These are phyloP conservation scores for Cystobasidium onofrii DNA, from an alignment of 768 basidiomycete species.

Conservation along the genomic window DNA sequence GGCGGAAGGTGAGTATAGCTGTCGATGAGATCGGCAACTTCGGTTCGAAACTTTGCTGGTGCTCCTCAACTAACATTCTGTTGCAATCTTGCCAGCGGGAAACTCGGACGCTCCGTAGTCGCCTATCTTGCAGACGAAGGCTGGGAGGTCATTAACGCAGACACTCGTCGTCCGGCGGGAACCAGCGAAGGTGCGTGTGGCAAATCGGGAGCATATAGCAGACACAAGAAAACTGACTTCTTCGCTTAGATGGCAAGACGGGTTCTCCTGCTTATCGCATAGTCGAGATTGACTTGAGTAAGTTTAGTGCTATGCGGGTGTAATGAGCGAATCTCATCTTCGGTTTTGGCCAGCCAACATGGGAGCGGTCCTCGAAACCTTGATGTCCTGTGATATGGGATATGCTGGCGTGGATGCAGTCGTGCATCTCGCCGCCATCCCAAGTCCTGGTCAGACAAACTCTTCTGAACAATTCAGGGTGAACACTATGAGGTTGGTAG, in stretches of 20 bases:
- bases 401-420: conserved; percentile 39
- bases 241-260: conserved; percentile 15
- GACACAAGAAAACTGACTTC: not conserved
- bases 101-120: conserved; percentile 15
- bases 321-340: not conserved
- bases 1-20: conserved; percentile 12
- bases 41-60: not conserved
- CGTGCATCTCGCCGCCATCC: conserved; percentile 40
- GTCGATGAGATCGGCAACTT: not conserved
- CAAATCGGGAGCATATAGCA: not conserved
- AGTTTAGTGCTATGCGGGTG: not conserved
- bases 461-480: conserved; percentile 33
- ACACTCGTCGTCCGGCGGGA: conserved; percentile 29
- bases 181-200: conserved; percentile 16
- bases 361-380: conserved; percentile 29
- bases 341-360: conserved; percentile 14
- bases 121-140: conserved; percentile 30
- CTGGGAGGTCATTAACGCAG: conserved; percentile 32
- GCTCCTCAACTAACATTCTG: not conserved
- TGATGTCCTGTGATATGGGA: conserved; percentile 31
- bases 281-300: conserved; percentile 30
- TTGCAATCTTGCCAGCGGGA: not conserved
- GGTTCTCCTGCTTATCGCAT: conserved; percentile 31
- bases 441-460: conserved; percentile 34
- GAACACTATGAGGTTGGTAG: conserved; percentile 33